These are phyloP conservation scores for Claviceps arundinis DNA, from an alignment of 2,329 filamentous ascomycete genomes.

Conservation along the genomic window DNA sequence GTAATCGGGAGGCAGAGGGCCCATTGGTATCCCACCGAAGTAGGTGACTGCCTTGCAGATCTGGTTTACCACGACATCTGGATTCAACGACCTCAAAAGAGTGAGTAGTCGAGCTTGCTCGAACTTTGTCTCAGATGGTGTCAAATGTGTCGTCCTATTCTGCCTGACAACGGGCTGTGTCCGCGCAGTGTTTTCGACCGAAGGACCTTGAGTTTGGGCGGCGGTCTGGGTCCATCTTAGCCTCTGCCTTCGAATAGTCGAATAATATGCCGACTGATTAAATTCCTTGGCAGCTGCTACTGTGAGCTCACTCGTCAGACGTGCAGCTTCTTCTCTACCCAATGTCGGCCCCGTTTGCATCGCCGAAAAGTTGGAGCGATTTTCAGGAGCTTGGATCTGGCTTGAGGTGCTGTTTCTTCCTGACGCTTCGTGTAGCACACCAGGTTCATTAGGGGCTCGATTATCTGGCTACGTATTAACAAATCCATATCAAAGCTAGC, in stretches of 20 bases:
- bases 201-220: neutral
- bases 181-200: neutral
- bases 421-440: constrained; percentile 16
- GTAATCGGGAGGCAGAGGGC: constrained; percentile 36
- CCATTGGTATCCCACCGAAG: constrained; percentile 46
- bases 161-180: neutral
- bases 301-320: constrained; percentile 48
- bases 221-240: neutral
- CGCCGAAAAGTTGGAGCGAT: constrained; percentile 48
- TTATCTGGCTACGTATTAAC: neutral
- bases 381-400: constrained; percentile 44
- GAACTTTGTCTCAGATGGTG: constrained; percentile 36
- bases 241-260: constrained; percentile 22
- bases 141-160: constrained; percentile 6
- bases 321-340: constrained; percentile 40
- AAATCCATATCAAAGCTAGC: neutral
- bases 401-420: constrained; percentile 44
- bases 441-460: neutral
- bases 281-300: constrained; percentile 43
- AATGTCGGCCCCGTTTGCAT: constrained; percentile 46
- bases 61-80: constrained; percentile 45
- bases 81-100: constrained; percentile 41
- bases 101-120: constrained; percentile 48
- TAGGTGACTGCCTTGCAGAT: constrained; percentile 50
- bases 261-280: constrained; percentile 39